phyloP scores from a whole-genome alignment of 2,329 filamentous ascomycete species.

The Cladosporium velox region DNA sequence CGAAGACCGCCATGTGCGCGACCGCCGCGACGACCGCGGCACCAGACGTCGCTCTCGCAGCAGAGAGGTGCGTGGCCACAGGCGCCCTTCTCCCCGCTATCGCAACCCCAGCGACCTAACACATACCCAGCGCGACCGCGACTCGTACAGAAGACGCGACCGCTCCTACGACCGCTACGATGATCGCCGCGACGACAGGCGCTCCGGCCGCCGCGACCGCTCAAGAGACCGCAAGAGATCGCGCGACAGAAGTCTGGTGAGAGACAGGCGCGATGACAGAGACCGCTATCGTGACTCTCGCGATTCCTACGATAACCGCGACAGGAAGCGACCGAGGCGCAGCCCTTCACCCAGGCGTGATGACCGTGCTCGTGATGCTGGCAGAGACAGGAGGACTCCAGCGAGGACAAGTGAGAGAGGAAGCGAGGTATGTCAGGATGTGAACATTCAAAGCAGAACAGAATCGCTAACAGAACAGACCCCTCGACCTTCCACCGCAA shows the following conservation, averaged over 20 bases:
- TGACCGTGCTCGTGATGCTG: conserved; percentile 47
- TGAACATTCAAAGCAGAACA: not conserved
- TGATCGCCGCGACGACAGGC: conserved; percentile 27
- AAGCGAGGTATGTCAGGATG: conserved; percentile 58
- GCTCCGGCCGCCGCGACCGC: conserved; percentile 26
- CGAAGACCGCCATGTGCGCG: conserved; percentile 24
- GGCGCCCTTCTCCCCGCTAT: not conserved
- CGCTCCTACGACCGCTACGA: conserved; percentile 28
- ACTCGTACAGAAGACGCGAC: conserved; percentile 26
- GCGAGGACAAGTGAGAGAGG: conserved; percentile 47
- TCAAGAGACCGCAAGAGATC: conserved; percentile 28
- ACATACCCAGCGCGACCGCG: conserved; percentile 20
- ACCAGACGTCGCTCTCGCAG: conserved; percentile 20
- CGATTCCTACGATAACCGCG: conserved; percentile 27
- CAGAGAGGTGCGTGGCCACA: conserved; percentile 21
- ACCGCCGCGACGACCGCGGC: conserved; percentile 23
- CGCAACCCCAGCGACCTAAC: not conserved
- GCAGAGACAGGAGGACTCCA: conserved; percentile 55
- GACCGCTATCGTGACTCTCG: conserved; percentile 26
- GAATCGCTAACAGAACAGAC: conserved; percentile 25
- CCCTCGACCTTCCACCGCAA: conserved; percentile 25
- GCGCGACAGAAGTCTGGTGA: conserved; percentile 26
- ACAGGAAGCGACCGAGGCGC: conserved; percentile 26
- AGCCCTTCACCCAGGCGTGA: conserved; percentile 26
- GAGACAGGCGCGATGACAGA: conserved; percentile 26